Evolutionary conservation across 1,284 basidiomycete genomes (phyloP).

Genomic region (Pseudomicrostroma phylloplanum): DNA sequence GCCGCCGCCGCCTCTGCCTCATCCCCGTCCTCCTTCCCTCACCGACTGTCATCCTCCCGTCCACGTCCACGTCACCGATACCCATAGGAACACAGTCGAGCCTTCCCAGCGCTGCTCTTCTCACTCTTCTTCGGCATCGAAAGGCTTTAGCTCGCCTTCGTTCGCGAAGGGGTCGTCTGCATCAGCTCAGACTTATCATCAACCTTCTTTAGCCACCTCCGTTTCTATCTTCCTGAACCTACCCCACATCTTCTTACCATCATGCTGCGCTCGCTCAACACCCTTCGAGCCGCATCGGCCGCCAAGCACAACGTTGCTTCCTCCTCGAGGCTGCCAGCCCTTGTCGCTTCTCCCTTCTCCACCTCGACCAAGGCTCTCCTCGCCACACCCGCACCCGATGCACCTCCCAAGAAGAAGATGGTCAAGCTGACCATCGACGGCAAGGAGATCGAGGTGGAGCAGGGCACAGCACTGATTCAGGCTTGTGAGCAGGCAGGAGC

Average conservation of each 20-base stretch:
- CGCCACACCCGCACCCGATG: conserved; percentile 16
- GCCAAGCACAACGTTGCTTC: neutral
- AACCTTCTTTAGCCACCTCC: no score
- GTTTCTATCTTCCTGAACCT: no score
- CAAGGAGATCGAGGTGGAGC: conserved; percentile 49
- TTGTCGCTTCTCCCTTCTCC: conserved; percentile 6
- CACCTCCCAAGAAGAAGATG: conserved; percentile 39
- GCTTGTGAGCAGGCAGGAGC: conserved; percentile 62
- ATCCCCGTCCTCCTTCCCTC: no score
- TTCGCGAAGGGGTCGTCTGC: no score
- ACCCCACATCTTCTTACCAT: neutral
- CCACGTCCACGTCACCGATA: no score
- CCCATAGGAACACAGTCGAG: no score
- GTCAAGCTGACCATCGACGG: conserved; percentile 49
- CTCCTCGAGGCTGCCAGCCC: neutral
- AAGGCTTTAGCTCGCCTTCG: no score
- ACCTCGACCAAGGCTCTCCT: conserved; percentile 8
- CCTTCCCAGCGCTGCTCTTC: no score
- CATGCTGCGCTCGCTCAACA: conserved; percentile 1
- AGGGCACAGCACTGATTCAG: conserved; percentile 69
- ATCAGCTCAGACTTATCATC: no score
- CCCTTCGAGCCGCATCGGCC: neutral
- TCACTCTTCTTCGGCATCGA: no score
- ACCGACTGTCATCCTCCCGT: no score
- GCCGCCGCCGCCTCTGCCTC: no score